Evolutionary conservation across 805 yeast genomes (phyloP).

Genomic region (Barnettozyma pratensis): DNA sequence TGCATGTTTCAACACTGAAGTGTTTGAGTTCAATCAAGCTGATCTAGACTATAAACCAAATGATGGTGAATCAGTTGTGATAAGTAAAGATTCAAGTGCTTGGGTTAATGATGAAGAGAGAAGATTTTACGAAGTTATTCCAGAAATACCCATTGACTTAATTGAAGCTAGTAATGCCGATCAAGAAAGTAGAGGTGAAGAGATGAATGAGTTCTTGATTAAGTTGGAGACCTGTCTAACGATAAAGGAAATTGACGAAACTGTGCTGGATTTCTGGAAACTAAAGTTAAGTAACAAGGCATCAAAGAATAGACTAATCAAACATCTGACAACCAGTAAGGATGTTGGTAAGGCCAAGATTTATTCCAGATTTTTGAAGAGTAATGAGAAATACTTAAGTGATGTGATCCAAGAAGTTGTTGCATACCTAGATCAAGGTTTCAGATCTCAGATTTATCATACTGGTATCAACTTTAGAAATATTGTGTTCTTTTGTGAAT

Average conservation of each 20-base stretch:
- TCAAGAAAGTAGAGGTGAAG: slow-evolving; percentile 28
- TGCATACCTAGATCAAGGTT: slow-evolving; percentile 49
- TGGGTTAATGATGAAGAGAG: slow-evolving; percentile 70
- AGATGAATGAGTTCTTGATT: slow-evolving; percentile 37
- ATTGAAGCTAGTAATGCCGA: slow-evolving; percentile 25
- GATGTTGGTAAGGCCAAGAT: slow-evolving; percentile 42
- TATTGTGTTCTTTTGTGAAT: slow-evolving; percentile 63
- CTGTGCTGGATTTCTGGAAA: slow-evolving; percentile 43
- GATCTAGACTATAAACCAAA: slow-evolving; percentile 22
- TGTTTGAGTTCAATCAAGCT: slow-evolving; percentile 30
- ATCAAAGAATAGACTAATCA: slow-evolving; percentile 54
- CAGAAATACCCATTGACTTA: slow-evolving; percentile 33
- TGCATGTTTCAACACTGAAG: slow-evolving; percentile 33
- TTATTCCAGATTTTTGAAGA: slow-evolving; percentile 66
- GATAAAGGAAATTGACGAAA: slow-evolving; percentile 45
- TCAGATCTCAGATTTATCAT: slow-evolving; percentile 56
- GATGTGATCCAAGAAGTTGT: slow-evolving; percentile 50
- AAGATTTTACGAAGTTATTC: slow-evolving; percentile 56
- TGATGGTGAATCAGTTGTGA: slow-evolving; percentile 22
- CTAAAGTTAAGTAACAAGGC: slow-evolving; percentile 64
- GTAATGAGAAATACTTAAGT: slow-evolving; percentile 43
- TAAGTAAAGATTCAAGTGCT: slow-evolving; percentile 27
- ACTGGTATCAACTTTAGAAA: slow-evolving; percentile 48
- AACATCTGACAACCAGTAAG: slow-evolving; percentile 46
- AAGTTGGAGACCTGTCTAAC: slow-evolving; percentile 39